phyloP scores from a whole-genome alignment of 208 protist species.

The Crithidia thermophila region DNA sequence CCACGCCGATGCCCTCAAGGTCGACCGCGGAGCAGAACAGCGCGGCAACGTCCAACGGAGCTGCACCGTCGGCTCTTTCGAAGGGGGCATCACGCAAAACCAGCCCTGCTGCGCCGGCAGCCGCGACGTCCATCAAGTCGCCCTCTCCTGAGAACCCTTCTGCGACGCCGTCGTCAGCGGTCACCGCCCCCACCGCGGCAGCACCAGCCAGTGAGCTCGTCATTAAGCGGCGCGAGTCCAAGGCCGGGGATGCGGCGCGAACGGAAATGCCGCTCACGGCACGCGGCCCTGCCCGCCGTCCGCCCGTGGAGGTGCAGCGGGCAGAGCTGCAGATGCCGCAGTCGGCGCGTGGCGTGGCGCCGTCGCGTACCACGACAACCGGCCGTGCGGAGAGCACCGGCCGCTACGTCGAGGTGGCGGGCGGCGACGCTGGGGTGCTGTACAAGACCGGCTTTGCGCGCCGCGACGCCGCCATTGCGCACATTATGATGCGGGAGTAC shows the following conservation, averaged over 20 bases:
- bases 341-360: slow-evolving; percentile 12
- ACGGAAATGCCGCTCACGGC: slow-evolving; percentile 3
- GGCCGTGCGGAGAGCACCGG: neutral
- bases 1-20: neutral
- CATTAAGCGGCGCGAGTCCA: slow-evolving; percentile 17
- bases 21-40: neutral
- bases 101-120: neutral
- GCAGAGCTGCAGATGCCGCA: slow-evolving; percentile 6
- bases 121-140: neutral
- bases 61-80: neutral
- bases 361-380: neutral
- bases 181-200: neutral
- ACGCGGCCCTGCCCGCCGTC: slow-evolving; percentile 7
- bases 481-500: slow-evolving; percentile 53
- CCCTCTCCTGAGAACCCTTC: neutral
- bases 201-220: neutral
- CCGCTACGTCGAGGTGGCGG: neutral
- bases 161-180: neutral
- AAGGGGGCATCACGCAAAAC: neutral
- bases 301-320: neutral
- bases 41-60: neutral
- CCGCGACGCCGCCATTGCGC: slow-evolving; percentile 30
- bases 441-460: slow-evolving; percentile 26
- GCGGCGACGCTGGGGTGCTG: neutral
- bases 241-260: neutral